Evolutionary conservation across 2,329 filamentous ascomycete species (phyloP), one percentile per base, ranked within the genome.

Genomic region (Sporothrix pallida): DNA sequence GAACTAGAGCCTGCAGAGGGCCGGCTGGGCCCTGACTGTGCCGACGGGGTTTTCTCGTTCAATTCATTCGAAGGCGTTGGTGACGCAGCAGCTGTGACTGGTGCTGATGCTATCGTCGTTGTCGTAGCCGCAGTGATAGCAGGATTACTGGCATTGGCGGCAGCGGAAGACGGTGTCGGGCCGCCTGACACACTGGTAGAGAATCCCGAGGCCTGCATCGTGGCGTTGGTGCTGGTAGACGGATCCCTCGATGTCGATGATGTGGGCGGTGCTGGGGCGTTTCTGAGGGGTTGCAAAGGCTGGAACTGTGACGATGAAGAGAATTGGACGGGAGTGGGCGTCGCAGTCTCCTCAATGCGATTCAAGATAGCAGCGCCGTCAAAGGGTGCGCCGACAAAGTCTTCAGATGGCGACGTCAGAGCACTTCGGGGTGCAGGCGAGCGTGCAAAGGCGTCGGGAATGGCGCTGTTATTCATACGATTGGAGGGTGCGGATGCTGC

Each of bases 171-270:
- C 5, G 50, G 31, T 26, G 58, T 26, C 1, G 52, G 37, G 58
- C 71, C 54, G n/a, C 52, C 44, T 3, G 70, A 44, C 42, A 20
- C 26, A 31, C 44, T 23, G 12, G 52, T 82, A 63, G 88, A 86
- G 80, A 91, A 91, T 81, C 90, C 93, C 75, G 87, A 86, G 31
- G 92, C 93, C 76, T 90, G 87, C 79, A 90, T 87, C 74, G 93
- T 85, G 63, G 85, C 81, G 74, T 90, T 77, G 73, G 74, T 85
- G 80, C 86, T 42, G 56, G 20, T 76, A 85, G 85, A 73, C 85
- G 81, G 77, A 37, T 7, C 31, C 31, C 31, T 85, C 85, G 62
- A 85, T 81, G 74, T 90, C 77, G 72, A 74, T 85, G 80, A 86
- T 31, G 71, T 76, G 85, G 85, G 73, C 85, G 81, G 77, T 90